phyloP scores from a whole-genome alignment of 2,329 filamentous ascomycete genomes.

The Mycocentrospora acerina region DNA sequence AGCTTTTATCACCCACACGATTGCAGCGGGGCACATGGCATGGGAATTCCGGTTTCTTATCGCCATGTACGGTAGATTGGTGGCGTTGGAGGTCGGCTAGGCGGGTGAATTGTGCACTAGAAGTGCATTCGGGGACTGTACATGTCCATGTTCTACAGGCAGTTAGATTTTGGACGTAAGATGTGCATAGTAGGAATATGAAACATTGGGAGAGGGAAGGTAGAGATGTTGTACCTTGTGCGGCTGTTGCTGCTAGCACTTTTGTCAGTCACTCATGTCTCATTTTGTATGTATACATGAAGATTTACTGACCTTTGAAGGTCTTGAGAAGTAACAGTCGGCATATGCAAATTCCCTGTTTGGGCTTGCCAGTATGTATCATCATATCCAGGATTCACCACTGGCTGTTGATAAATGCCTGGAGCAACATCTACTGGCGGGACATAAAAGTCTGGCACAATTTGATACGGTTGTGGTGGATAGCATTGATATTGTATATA shows the following conservation, averaged over 20 bases:
- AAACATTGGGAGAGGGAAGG: too few relatives aligned
- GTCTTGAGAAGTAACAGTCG: slow-evolving; percentile 2
- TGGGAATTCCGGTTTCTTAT: slow-evolving; percentile 32
- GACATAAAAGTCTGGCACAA: slow-evolving; percentile 26
- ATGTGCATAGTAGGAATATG: too few relatives aligned
- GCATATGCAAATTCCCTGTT: slow-evolving; percentile 3
- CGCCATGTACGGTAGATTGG: slow-evolving; percentile 36
- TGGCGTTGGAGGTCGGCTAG: slow-evolving; percentile 40
- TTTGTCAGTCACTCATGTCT: slow-evolving; percentile 1
- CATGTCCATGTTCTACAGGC: slow-evolving; percentile 34
- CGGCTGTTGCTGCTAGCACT: slow-evolving; percentile 15
- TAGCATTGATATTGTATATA: slow-evolving; percentile 33
- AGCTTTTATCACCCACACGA: slow-evolving; percentile 47
- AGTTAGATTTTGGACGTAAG: too few relatives aligned
- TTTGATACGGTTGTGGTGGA: slow-evolving; percentile 29
- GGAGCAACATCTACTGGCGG: slow-evolving; percentile 13
- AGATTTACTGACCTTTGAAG: slow-evolving; percentile 10
- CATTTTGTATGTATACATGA: background rate
- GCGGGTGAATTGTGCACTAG: slow-evolving; percentile 37
- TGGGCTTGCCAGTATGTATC: slow-evolving; percentile 13
- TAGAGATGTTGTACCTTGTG: slow-evolving; percentile 14
- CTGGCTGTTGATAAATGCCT: slow-evolving; percentile 11
- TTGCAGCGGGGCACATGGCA: slow-evolving; percentile 33
- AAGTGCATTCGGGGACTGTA: slow-evolving; percentile 31
- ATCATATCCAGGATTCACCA: slow-evolving; percentile 12